phyloP scores from a whole-genome alignment of 768 basidiomycete species.

The Erythrobasidium yunnanense region DNA sequence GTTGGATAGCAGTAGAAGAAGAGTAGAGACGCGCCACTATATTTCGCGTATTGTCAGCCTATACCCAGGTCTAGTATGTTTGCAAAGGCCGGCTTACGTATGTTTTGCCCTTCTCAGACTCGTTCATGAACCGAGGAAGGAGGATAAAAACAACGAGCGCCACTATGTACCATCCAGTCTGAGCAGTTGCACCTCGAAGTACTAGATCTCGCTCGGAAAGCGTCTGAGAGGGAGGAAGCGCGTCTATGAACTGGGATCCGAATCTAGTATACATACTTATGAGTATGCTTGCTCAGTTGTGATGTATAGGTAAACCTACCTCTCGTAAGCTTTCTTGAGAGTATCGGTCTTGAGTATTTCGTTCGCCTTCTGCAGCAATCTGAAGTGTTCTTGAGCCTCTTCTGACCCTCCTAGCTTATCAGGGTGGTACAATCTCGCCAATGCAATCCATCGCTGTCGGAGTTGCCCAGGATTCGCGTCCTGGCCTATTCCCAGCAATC shows the following conservation, averaged over 20 bases:
- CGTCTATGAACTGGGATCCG: background rate
- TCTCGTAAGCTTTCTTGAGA: slow-evolving; percentile 11
- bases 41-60: background rate
- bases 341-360: slow-evolving; percentile 20
- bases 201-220: background rate
- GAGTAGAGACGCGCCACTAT: slow-evolving; percentile 13
- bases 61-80: background rate
- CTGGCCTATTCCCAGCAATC: background rate
- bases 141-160: slow-evolving; percentile 1
- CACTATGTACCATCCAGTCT: slow-evolving; percentile 20
- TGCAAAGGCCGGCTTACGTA: background rate
- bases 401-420: slow-evolving; percentile 21
- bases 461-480: too few relatives aligned
- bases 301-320: background rate
- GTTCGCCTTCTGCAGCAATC: slow-evolving; percentile 15
- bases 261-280: background rate
- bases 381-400: slow-evolving; percentile 5
- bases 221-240: background rate
- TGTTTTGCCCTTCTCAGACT: too few relatives aligned
- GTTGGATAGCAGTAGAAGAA: background rate
- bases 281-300: background rate
- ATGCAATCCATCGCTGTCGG: slow-evolving; percentile 5
- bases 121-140: too few relatives aligned
- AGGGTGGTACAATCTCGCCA: slow-evolving; percentile 15
- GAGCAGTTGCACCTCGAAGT: background rate